phyloP scores from a whole-genome alignment of 345 rosid genomes.

The Melaleuca alternifolia region DNA sequence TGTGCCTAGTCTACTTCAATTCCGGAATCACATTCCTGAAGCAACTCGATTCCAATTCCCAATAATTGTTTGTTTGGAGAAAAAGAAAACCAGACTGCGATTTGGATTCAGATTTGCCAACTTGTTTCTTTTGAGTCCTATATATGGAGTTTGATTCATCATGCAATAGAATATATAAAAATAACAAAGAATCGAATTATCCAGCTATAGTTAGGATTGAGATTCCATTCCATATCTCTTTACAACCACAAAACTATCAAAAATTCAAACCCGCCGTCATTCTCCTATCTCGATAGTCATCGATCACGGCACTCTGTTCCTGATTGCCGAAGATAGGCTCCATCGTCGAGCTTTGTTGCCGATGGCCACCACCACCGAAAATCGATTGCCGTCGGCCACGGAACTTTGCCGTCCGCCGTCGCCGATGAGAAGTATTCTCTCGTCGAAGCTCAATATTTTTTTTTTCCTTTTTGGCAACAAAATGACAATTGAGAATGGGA shows the following conservation, averaged over 20 bases:
- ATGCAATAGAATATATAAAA: too few species aligned
- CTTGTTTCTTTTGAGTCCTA: background rate
- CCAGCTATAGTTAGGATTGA: accelerated
- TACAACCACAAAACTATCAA: background rate
- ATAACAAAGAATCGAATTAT: background rate
- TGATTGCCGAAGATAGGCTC: background rate
- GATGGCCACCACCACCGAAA: background rate
- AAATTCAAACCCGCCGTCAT: background rate
- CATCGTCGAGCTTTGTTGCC: too few species aligned
- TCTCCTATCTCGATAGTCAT: background rate
- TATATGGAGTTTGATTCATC: background rate
- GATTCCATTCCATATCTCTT: background rate
- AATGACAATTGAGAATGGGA: background rate
- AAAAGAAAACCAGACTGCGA: background rate
- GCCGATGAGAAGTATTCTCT: background rate
- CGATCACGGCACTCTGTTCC: accelerated
- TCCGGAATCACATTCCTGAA: background rate
- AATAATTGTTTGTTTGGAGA: background rate
- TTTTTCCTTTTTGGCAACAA: background rate
- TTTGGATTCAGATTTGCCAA: background rate
- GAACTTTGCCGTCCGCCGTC: background rate
- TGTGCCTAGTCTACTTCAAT: background rate
- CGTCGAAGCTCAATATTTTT: background rate
- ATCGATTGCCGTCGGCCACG: background rate
- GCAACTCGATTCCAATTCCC: background rate